Percentiles rank a stretch among this genome's conserved stretches.
Conservation (phyloP, 139 green algal species). For the Bryopsis sp. region DNA sequence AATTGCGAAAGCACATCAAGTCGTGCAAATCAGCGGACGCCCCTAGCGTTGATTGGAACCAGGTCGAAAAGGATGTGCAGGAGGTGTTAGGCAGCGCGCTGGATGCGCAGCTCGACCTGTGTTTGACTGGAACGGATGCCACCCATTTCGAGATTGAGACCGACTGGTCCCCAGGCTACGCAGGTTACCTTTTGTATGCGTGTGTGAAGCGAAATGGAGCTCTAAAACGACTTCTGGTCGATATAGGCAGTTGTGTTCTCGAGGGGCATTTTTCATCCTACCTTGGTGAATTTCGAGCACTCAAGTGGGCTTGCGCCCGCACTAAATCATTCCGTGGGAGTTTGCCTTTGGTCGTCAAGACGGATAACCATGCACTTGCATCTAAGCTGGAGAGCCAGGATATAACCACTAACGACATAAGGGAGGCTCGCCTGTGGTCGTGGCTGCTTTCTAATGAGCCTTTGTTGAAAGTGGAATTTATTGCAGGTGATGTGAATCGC, state of each 20-base stretch:
- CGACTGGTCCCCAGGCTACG: conserved; percentile 7
- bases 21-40: neutral
- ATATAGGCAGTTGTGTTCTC: conserved; percentile 1
- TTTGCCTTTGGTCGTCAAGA: neutral
- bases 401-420: neutral
- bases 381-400: neutral
- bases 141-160: neutral
- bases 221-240: neutral
- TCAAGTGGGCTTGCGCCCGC: conserved; percentile 9
- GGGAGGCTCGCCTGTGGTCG: neutral
- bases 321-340: conserved; percentile 12
- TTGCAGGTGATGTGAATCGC: conserved; percentile 8
- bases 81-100: neutral
- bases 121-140: neutral
- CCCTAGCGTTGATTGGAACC: neutral
- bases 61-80: neutral
- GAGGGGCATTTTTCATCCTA: neutral
- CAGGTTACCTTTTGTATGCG: conserved; percentile 13
- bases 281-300: conserved; percentile 6
- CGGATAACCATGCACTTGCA: conserved; percentile 13
- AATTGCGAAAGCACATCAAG: neutral
- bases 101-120: neutral
- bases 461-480: conserved; percentile 3
- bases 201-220: neutral
- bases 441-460: conserved; percentile 11